A percentile compares a stretch with the other conserved stretches of the same genome.
Evolutionary conservation across 441 rosid genomes (phyloP).

Genomic region (Rhodomyrtus psidioides): DNA sequence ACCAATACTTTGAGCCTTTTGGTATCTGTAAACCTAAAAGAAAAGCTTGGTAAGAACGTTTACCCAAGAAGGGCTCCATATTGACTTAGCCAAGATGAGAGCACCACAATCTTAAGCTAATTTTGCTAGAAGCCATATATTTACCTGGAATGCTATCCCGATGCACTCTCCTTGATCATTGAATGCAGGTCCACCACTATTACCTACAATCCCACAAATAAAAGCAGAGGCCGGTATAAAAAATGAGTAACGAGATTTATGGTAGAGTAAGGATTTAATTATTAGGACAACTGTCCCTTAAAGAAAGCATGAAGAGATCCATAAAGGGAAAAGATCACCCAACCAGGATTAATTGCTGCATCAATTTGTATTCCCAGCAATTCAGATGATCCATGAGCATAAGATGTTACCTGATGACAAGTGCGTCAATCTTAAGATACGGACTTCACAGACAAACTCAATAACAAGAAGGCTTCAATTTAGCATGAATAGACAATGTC

Average conservation of each 20-base stretch:
- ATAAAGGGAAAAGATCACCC: slow-evolving; percentile 20
- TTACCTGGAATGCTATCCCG: slow-evolving; percentile 98
- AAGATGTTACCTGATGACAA: slow-evolving; percentile 72
- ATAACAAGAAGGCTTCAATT: neutral
- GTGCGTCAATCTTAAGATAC: neutral
- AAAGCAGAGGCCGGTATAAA: slow-evolving; percentile 52
- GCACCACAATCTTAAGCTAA: neutral
- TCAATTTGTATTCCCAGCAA: slow-evolving; percentile 95
- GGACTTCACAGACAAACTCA: neutral
- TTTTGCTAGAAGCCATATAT: slow-evolving; percentile 9
- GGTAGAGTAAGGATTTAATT: slow-evolving; percentile 6
- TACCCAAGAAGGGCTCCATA: neutral
- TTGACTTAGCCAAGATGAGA: neutral
- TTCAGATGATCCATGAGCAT: slow-evolving; percentile 93
- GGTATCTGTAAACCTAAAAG: slow-evolving; percentile 95
- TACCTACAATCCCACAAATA: slow-evolving; percentile 78
- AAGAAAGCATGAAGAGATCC: neutral
- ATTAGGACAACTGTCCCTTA: slow-evolving; percentile 12
- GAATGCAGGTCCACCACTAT: slow-evolving; percentile 99
- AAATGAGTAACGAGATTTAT: neutral
- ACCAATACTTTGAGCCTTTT: slow-evolving; percentile 94
- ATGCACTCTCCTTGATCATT: slow-evolving; percentile 94
- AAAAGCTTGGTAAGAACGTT: slow-evolving; percentile 27
- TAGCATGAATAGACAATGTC: neutral
- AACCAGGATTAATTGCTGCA: slow-evolving; percentile 95